Evolutionary conservation across 2,329 filamentous ascomycete species (phyloP), one percentile per base, ranked within the genome.

Genomic region (Endoconidiophora polonica): DNA sequence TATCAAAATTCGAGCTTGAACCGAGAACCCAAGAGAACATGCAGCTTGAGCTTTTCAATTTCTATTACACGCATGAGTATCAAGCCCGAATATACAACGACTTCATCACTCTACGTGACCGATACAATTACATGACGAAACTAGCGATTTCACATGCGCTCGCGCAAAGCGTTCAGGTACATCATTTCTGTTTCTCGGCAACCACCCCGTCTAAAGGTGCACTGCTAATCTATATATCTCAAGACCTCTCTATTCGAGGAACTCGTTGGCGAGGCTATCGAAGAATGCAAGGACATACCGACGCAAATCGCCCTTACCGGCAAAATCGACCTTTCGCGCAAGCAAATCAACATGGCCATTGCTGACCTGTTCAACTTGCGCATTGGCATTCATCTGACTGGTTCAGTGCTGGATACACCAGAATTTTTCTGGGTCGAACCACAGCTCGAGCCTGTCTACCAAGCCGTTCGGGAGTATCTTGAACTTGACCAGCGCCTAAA

Each of bases 61-160:
- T 96, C 65, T 98, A 98, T 70, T 96, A 98, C 68, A 96, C 91
- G 2, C 77, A 84, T 59, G 90, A 96, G 62, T 98, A 98, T 63
- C 93, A 98, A 66, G 86, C 91, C 20, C 82, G 91, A 47, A 98
- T 98, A 64, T 98, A 98, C 74, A 98, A 98, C 65, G 91, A 98
- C 66, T 98, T 98, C 59, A 98, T 98, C 65, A 91, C 86, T 2
- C 67, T 98, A 54, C 76, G 88, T 45, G 90, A 96, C 59, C 94
- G 94, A 66, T 81, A 81, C 60, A 94, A 94, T 65, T 94, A 96
- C 68, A 96, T 96, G 91, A 93, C 83, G 57, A 96, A 96, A 68
- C 71, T 96, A 37, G 87, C 90, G 50, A 96, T 96, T 61, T 94
- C 86, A 14, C 91, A 98, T 67, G 91, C 91, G 2, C 70, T 98